phyloP scores from a whole-genome alignment of 2,329 filamentous ascomycete species.

The Xylariaceae sp. region DNA sequence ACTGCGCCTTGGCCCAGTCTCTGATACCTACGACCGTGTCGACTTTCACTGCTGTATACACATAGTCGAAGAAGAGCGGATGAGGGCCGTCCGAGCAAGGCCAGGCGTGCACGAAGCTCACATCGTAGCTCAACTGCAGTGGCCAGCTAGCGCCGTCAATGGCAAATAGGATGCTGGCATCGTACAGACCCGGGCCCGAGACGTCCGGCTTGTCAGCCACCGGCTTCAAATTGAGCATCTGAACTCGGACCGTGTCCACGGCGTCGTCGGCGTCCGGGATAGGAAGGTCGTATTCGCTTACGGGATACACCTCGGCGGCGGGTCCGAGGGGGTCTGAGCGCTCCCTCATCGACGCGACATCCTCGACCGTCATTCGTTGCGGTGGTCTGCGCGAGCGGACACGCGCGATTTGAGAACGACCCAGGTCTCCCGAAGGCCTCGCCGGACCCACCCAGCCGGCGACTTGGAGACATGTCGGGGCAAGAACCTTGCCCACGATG shows the following conservation, averaged over 20 bases:
- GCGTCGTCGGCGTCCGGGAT: constrained; percentile 51
- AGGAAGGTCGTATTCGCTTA: constrained; percentile 61
- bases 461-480: constrained; percentile 63
- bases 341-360: constrained; percentile 60
- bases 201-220: constrained; percentile 29
- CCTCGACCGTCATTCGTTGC: constrained; percentile 50
- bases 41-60: constrained; percentile 51
- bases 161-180: constrained; percentile 58
- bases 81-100: constrained; percentile 60
- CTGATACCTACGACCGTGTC: constrained; percentile 61
- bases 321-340: constrained; percentile 66
- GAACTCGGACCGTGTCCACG: constrained; percentile 62
- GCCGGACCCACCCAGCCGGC: constrained; percentile 72
- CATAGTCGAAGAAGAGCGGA: constrained; percentile 68
- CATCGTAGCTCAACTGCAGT: constrained; percentile 56
- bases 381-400: constrained; percentile 56
- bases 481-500: constrained; percentile 71
- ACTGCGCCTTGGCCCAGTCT: constrained; percentile 47
- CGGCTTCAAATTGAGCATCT: constrained; percentile 57
- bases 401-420: constrained; percentile 63
- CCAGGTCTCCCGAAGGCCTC: constrained; percentile 60
- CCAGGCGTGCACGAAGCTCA: constrained; percentile 61
- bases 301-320: constrained; percentile 54
- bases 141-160: constrained; percentile 60
- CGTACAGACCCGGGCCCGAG: constrained; percentile 47